A percentile compares a stretch with the other conserved stretches of the same genome.
phyloP scores from a whole-genome alignment of 495 filamentous ascomycete species.

The Hyphodiscus hymeniophilus region DNA sequence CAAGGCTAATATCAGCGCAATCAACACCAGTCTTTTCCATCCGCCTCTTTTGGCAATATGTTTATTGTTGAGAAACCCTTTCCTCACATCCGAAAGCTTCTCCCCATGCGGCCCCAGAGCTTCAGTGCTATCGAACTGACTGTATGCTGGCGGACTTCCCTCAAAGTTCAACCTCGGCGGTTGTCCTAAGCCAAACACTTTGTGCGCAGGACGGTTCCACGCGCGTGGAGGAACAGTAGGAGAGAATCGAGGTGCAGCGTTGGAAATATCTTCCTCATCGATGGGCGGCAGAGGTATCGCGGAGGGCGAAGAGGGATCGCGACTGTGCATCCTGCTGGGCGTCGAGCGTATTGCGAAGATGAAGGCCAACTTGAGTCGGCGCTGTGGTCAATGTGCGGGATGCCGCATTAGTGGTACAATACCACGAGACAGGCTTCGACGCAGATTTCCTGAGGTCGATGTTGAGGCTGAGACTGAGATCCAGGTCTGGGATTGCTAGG shows the following conservation, averaged over 20 bases:
- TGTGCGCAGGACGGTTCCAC: slow-evolving; percentile 10
- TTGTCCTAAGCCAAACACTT: neutral
- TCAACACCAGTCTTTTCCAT: slow-evolving; percentile 30
- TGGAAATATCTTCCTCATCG: slow-evolving; percentile 12
- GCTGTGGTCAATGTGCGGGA: no score
- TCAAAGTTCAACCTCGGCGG: slow-evolving; percentile 8
- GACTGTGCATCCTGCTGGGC: slow-evolving; percentile 8
- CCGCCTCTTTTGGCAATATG: slow-evolving; percentile 27
- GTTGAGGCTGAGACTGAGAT: no score
- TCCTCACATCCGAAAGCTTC: slow-evolving; percentile 12
- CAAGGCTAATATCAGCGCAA: slow-evolving; percentile 24
- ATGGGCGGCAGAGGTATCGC: slow-evolving; percentile 18
- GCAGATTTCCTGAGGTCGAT: no score
- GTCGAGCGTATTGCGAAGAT: slow-evolving; percentile 17
- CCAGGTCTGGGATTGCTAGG: no score
- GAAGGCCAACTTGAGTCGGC: slow-evolving; percentile 12
- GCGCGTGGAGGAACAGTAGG: slow-evolving; percentile 15
- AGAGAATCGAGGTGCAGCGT: neutral
- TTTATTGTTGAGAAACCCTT: slow-evolving; percentile 8
- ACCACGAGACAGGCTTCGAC: no score
- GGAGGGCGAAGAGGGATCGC: slow-evolving; percentile 5
- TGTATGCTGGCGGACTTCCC: slow-evolving; percentile 8
- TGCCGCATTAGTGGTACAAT: no score
- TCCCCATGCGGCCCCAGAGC: slow-evolving; percentile 9
- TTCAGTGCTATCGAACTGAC: neutral